These are phyloP conservation scores for Russula vinacea DNA, from an alignment of 768 basidiomycete species.

Conservation along the genomic window DNA sequence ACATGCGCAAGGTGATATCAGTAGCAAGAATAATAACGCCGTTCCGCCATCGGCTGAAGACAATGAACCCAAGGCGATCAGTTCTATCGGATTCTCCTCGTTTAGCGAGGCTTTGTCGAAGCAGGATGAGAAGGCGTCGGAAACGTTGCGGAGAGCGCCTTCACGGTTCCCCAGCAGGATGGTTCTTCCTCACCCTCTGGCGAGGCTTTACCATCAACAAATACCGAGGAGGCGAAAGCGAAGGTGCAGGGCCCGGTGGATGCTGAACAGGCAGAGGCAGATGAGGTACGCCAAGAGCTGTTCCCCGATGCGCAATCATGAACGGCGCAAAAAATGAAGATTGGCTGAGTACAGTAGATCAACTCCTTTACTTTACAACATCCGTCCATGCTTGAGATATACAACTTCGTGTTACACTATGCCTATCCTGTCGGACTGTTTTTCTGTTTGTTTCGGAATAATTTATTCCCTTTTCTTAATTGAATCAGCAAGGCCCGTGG, in stretches of 20 bases:
- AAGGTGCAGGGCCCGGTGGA: conserved; percentile 34
- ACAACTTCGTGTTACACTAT: conserved; percentile 5
- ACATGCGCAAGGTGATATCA: conserved; percentile 45
- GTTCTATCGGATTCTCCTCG: conserved; percentile 8
- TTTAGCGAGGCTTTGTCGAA: background rate
- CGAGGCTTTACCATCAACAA: background rate
- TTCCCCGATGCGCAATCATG: conserved; percentile 35
- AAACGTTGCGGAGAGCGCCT: conserved; percentile 7
- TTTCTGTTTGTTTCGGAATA: conserved; percentile 12
- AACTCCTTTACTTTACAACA: background rate
- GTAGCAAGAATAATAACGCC: conserved; percentile 40
- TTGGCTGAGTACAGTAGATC: background rate
- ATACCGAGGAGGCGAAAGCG: conserved; percentile 1
- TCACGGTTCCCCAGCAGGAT: conserved; percentile 1
- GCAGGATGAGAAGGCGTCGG: conserved; percentile 12
- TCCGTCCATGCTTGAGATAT: conserved; percentile 4
- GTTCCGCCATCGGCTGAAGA: conserved; percentile 1
- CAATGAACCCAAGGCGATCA: conserved; percentile 19
- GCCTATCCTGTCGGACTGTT: conserved; percentile 5
- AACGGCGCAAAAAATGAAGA: background rate
- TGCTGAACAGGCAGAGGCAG: conserved; percentile 39
- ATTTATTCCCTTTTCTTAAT: conserved; percentile 8
- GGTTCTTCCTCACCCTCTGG: background rate
- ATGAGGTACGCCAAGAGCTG: conserved; percentile 39
- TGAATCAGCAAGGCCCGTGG: too few species aligned